Percentiles rank a stretch among this genome's conserved stretches.
Conservation (phyloP, 164 flowering plant species). For the Santalum album region DNA sequence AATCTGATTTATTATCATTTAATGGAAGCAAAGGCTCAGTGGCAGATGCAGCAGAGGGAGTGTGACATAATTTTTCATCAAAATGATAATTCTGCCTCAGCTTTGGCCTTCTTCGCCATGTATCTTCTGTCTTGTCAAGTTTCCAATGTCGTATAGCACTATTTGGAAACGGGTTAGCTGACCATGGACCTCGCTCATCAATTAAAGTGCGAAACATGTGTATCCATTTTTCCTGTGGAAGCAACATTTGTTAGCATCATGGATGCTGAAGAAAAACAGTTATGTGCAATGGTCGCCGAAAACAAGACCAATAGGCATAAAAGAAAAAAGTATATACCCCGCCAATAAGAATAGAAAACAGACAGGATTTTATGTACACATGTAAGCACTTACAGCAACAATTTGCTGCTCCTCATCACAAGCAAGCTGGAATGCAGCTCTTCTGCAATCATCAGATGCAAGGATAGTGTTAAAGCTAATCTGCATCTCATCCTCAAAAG, state of each 20-base stretch:
- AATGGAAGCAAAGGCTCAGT: slow-evolving; percentile 23
- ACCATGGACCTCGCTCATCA: slow-evolving; percentile 99
- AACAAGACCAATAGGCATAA: too few species aligned
- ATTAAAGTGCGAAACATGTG: slow-evolving; percentile 80
- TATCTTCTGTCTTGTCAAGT: slow-evolving; percentile 92
- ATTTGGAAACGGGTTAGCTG: slow-evolving; percentile 87
- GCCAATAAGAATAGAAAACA: too few species aligned
- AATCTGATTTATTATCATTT: slow-evolving; percentile 40
- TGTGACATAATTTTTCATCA: slow-evolving; percentile 72
- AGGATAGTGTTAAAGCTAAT: slow-evolving; percentile 45
- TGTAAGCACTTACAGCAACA: slow-evolving; percentile 47
- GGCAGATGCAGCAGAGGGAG: slow-evolving; percentile 31
- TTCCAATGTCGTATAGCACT: slow-evolving; percentile 69
- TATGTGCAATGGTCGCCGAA: too few species aligned
- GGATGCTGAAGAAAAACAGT: background rate
- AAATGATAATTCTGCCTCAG: slow-evolving; percentile 85
- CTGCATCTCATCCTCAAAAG: slow-evolving; percentile 77
- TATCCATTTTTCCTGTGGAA: slow-evolving; percentile 82
- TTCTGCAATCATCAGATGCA: slow-evolving; percentile 72
- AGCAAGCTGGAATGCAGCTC: slow-evolving; percentile 64
- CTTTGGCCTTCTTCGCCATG: slow-evolving; percentile 86
- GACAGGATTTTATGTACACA: background rate
- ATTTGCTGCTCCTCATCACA: slow-evolving; percentile 88
- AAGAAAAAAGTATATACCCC: too few species aligned
- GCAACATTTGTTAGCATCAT: background rate